These are phyloP conservation scores for Xenoacremonium recifei DNA, from an alignment of 2,329 filamentous ascomycete genomes.

Conservation along the genomic window DNA sequence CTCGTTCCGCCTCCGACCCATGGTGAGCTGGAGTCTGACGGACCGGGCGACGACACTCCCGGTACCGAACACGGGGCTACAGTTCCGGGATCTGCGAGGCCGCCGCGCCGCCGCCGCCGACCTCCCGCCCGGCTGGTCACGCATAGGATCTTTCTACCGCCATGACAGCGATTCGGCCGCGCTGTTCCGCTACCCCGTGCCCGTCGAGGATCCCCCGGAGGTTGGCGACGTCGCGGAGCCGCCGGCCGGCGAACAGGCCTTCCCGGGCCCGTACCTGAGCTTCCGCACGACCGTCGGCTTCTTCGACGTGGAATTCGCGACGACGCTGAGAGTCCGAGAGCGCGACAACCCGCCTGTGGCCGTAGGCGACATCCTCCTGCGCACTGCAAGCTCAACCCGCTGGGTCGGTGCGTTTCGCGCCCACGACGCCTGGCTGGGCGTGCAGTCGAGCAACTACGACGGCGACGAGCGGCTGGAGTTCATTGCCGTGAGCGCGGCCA, in stretches of 20 bases:
- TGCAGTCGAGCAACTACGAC: slow-evolving; percentile 46
- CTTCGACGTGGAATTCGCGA: slow-evolving; percentile 40
- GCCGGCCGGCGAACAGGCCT: slow-evolving; percentile 27
- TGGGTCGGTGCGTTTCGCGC: slow-evolving; percentile 44
- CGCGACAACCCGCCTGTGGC: slow-evolving; percentile 39
- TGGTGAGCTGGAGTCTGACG: slow-evolving; percentile 39
- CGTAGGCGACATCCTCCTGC: slow-evolving; percentile 41
- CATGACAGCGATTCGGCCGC: slow-evolving; percentile 40
- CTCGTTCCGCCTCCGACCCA: slow-evolving; percentile 37
- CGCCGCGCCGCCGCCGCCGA: slow-evolving; percentile 28
- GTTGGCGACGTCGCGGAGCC: slow-evolving; percentile 29
- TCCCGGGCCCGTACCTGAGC: slow-evolving; percentile 38
- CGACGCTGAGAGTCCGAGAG: slow-evolving; percentile 34
- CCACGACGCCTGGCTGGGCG: slow-evolving; percentile 45
- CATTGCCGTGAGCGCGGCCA: slow-evolving; percentile 39
- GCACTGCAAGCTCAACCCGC: slow-evolving; percentile 22
- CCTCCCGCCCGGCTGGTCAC: slow-evolving; percentile 40
- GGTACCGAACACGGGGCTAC: slow-evolving; percentile 36
- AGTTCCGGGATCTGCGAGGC: slow-evolving; percentile 37
- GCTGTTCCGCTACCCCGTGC: slow-evolving; percentile 42
- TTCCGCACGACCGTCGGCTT: slow-evolving; percentile 39
- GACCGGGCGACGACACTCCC: slow-evolving; percentile 35
- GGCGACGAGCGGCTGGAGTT: slow-evolving; percentile 45
- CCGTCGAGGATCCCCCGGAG: slow-evolving; percentile 33
- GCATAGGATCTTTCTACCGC: slow-evolving; percentile 34